Base-by-base conservation (phyloP, 345 rosid species). In the Murraya koenigii region DNA sequence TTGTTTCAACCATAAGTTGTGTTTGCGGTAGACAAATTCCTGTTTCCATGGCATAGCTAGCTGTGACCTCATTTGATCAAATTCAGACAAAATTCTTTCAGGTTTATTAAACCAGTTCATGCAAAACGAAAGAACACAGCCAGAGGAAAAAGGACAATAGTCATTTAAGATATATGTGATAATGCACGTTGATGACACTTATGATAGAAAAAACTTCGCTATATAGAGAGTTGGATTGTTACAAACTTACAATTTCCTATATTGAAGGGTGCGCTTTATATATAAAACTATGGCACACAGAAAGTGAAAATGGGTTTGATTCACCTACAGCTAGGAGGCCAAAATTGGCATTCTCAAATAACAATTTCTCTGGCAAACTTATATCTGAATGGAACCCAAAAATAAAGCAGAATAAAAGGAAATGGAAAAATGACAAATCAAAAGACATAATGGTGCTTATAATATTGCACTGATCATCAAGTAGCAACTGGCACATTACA, bases 401-500 rank as follows among this genome's bases (percentile, higher is more conserved):
- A 64, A 67, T 62, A 66, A 62, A 77, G 33, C 52, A 60, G 47
- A 75, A 59, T 20, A 15, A 73, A 77, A 60, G 25, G 32, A 71
- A 44, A 69, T 54, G 55, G 65, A 61, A 41, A 54, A 68, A 71
- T 9, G 26, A 33, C 20, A 4, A 22, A 3, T 19, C 5, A 73
- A 67, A 73, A 70, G 67, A 80, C 88, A 55, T 13, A 7, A 70
- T 26, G 73, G 73, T 7, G 47, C 66, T 23, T 41, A 49, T 71
- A 69, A 77, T 54, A 52, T 64, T 28, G 80, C 70, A 32, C 76
- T 0, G 6, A 71, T 71, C 75, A 83, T 81, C 87, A 73, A 63
- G 81, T 39, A 11, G 86, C 59, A 49, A 84, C 76, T 72, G 88
- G 85, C 76, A 81, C 89, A 8, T 85, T 80, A 33, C 68, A 82